Evolutionary conservation across 305 asterid species (phyloP), one percentile per base, ranked within the genome.

Genomic region (Striga hermonthica): DNA sequence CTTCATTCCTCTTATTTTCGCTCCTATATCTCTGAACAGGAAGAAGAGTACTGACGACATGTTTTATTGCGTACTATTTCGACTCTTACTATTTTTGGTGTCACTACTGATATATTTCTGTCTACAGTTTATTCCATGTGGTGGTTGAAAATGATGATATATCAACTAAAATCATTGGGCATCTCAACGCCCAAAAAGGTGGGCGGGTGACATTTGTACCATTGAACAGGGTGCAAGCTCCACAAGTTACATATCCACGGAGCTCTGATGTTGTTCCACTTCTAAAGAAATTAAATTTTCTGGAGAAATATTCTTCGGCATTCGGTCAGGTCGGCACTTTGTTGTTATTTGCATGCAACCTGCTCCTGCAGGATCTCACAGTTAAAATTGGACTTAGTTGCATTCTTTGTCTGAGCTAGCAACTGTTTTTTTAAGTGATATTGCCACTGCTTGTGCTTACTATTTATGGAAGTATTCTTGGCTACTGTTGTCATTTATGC

Each of bases 201-300:
- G 99, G 97, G 50, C 85, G 99, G 60, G 99, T 90, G 64, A 94
- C 99, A 67, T 94, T 94, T 66, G 94, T 94, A 68, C 99, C 99
- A 61, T 74, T 94, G 83, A 94, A 94, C 83, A 82, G 99, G 82
- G 97, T 94, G 81, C 83, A 74, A 74, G 82, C 91, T 74, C 96
- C 95, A 65, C 75, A 64, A 9, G 93, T 86, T 68, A 64, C 79
- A 64, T 90, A 90, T 85, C 99, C 97, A 57, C 83, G 83, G 84
- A 82, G 81, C 73, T 74, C 84, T 72, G 95, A 90, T 73, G 99
- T 90, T 76, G 74, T 86, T 74, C 90, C 99, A 7, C 97, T 94
- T 71, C 66, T 94, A 57, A 90, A 78, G 86, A 88, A 84, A 75
- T 68, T 94, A 82, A 80, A 66, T 14, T 90, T 83, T 77, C 72